Conservation (phyloP, 345 rosid species). For the Pugionium dolabratum region DNA sequence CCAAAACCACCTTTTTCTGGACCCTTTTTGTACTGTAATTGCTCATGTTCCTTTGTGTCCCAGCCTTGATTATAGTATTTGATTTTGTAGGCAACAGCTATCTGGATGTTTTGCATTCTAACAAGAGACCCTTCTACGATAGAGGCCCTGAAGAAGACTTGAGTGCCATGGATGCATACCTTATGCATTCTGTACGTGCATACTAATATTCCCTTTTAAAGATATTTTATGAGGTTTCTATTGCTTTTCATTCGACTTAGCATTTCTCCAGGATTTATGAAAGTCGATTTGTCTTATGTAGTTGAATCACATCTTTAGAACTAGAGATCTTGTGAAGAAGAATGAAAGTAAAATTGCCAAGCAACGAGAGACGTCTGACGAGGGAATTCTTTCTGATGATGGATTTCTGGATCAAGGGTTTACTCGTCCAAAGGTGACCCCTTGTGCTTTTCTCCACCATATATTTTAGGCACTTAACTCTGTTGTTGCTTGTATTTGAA, state of each 20-base stretch:
- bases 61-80: slow-evolving; percentile 14
- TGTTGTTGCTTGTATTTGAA: slow-evolving; percentile 13
- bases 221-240: slow-evolving; percentile 5
- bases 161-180: slow-evolving; percentile 68
- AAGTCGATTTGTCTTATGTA: slow-evolving; percentile 48
- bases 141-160: slow-evolving; percentile 82
- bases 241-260: slow-evolving; percentile 7
- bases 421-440: slow-evolving; percentile 91
- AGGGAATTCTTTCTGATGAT: slow-evolving; percentile 55
- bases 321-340: slow-evolving; percentile 71
- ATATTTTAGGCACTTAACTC: background rate
- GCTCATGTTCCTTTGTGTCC: slow-evolving; percentile 11
- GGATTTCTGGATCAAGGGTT: slow-evolving; percentile 84
- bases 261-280: slow-evolving; percentile 29
- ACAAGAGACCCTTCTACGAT: slow-evolving; percentile 84
- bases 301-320: slow-evolving; percentile 85
- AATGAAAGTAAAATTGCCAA: slow-evolving; percentile 72
- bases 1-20: slow-evolving; percentile 3
- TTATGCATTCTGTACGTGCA: slow-evolving; percentile 82
- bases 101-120: slow-evolving; percentile 74
- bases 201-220: slow-evolving; percentile 20
- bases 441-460: slow-evolving; percentile 21
- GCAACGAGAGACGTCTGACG: slow-evolving; percentile 49
- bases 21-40: slow-evolving; percentile 5
- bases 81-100: slow-evolving; percentile 66